A percentile compares a stretch with the other conserved stretches of the same genome.
Evolutionary conservation across 2,329 filamentous ascomycete species (phyloP).

Genomic region (Escovopsis sp.): DNA sequence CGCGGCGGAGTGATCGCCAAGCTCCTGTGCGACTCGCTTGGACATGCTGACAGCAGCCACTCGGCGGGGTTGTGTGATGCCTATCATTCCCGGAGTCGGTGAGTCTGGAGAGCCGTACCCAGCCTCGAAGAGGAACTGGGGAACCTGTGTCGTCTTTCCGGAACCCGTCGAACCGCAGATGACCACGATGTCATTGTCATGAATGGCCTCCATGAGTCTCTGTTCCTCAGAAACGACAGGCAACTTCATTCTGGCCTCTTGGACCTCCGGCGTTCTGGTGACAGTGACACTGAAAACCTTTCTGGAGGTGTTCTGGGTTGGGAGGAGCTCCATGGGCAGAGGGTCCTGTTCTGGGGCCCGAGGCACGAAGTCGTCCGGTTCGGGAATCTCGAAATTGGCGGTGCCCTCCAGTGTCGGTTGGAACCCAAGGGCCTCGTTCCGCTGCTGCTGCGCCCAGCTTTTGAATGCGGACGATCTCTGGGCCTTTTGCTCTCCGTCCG

Average conservation of each 20-base stretch:
- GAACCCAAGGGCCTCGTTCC: slow-evolving; percentile 68
- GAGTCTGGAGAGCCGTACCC: slow-evolving; percentile 71
- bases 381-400: slow-evolving; percentile 34
- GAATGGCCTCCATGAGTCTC: slow-evolving; percentile 92
- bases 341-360: slow-evolving; percentile 56
- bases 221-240: slow-evolving; percentile 93
- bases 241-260: slow-evolving; percentile 61
- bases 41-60: slow-evolving; percentile 96
- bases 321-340: slow-evolving; percentile 48
- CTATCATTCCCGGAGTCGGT: slow-evolving; percentile 80
- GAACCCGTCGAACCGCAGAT: slow-evolving; percentile 92
- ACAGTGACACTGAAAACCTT: slow-evolving; percentile 67
- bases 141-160: slow-evolving; percentile 94
- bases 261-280: slow-evolving; percentile 54
- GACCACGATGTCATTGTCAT: slow-evolving; percentile 79
- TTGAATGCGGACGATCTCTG: slow-evolving; percentile 60
- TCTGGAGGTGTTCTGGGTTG: slow-evolving; percentile 42
- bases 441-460: slow-evolving; percentile 74
- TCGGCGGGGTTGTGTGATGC: slow-evolving; percentile 83
- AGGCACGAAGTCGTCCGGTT: slow-evolving; percentile 47
- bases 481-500: slow-evolving; percentile 12
- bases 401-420: slow-evolving; percentile 28
- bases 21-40: slow-evolving; percentile 72
- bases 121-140: slow-evolving; percentile 88
- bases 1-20: slow-evolving; percentile 59